Percentiles rank a stretch among this genome's conserved stretches.
Evolutionary conservation across 306 rosid genomes (phyloP).

Genomic region (Sicyos edulis): DNA sequence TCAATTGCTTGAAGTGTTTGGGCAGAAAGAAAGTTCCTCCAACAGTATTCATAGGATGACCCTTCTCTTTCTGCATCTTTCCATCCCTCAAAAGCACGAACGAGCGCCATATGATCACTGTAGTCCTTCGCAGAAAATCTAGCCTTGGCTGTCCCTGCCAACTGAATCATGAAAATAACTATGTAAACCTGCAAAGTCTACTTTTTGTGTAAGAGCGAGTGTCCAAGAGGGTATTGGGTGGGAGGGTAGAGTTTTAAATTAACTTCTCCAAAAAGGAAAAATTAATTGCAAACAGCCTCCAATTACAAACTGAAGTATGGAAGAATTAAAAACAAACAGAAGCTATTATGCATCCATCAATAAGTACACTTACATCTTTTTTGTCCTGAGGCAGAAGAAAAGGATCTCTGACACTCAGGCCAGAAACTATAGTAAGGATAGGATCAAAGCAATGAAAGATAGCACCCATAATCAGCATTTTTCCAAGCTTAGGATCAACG

Average conservation of each 20-base stretch:
- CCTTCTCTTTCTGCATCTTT: constrained; percentile 99
- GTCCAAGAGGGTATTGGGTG: not conserved
- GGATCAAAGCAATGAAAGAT: constrained; percentile 95
- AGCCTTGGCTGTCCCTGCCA: constrained; percentile 93
- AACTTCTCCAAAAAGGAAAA: constrained; percentile 11
- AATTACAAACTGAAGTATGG: not conserved
- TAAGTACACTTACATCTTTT: constrained; percentile 62
- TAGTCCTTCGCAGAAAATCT: constrained; percentile 97
- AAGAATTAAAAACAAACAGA: not conserved
- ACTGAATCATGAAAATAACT: constrained; percentile 40
- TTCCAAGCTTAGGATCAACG: constrained; percentile 93
- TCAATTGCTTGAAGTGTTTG: constrained; percentile 98
- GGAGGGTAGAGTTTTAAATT: not conserved
- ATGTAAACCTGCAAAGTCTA: constrained; percentile 9
- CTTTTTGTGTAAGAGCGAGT: not conserved
- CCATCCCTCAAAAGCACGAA: constrained; percentile 99
- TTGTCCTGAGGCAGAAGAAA: constrained; percentile 96
- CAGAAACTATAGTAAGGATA: constrained; percentile 85
- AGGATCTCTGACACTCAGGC: constrained; percentile 96
- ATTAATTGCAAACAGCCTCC: not conserved
- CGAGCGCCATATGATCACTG: constrained; percentile 99
- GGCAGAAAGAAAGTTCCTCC: constrained; percentile 95
- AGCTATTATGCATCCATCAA: constrained; percentile 4
- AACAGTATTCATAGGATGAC: constrained; percentile 93
- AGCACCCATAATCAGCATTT: constrained; percentile 96